Percentiles rank a stretch among this genome's conserved stretches.
Conservation (phyloP, 2,329 filamentous ascomycete genomes). For the Trichophyton benhamiae region DNA sequence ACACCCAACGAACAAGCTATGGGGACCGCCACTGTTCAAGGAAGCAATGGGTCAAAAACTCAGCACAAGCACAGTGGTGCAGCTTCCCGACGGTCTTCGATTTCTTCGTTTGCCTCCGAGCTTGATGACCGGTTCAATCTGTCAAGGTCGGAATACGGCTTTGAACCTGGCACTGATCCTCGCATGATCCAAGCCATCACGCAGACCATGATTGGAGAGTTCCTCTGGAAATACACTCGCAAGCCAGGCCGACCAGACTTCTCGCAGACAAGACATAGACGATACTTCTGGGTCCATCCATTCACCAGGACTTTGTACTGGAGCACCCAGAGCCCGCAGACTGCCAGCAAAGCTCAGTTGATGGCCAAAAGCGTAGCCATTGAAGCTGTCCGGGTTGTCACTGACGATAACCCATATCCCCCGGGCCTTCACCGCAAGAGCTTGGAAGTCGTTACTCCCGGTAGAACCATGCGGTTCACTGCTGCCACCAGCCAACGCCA, state of each 20-base stretch:
- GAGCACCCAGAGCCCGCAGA: conserved; percentile 79
- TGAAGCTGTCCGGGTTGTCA: conserved; percentile 80
- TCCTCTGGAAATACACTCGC: conserved; percentile 96
- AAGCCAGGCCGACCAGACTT: conserved; percentile 81
- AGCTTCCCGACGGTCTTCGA: conserved; percentile 60
- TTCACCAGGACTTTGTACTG: conserved; percentile 95
- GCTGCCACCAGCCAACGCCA: conserved; percentile 87
- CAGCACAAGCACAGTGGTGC: conserved; percentile 30
- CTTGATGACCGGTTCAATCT: conserved; percentile 84
- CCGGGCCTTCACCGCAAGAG: conserved; percentile 92
- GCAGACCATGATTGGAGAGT: conserved; percentile 98
- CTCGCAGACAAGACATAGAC: conserved; percentile 72
- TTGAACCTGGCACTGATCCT: conserved; percentile 69
- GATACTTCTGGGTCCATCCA: conserved; percentile 98
- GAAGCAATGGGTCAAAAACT: conserved; percentile 41
- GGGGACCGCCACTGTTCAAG: conserved; percentile 21
- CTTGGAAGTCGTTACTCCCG: conserved; percentile 77
- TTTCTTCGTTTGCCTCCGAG: conserved; percentile 92
- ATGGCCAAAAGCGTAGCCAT: conserved; percentile 83
- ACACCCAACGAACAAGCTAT: conserved; percentile 46
- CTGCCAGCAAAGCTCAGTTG: conserved; percentile 63
- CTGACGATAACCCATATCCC: conserved; percentile 88
- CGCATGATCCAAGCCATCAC: conserved; percentile 99
- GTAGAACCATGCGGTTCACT: conserved; percentile 83
- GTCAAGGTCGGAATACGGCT: conserved; percentile 44